Evolutionary conservation across 192 early-diverging fungal genomes (phyloP).

Genomic region (Cladochytrium replicatum): DNA sequence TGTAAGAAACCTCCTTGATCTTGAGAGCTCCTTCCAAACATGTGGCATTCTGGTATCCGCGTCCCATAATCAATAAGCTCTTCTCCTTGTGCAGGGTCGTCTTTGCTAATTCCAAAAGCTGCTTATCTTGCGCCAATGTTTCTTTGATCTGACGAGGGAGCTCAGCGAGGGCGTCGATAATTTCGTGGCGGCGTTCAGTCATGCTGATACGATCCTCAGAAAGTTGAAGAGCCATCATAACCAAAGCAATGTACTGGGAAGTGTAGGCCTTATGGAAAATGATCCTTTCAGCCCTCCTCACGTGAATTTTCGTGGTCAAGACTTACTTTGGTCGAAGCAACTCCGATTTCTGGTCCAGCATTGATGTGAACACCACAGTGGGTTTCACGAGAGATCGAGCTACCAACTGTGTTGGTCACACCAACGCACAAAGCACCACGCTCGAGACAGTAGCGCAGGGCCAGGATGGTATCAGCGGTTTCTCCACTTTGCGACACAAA

Average conservation of each 20-base stretch:
- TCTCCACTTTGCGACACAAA: slow-evolving; percentile 99
- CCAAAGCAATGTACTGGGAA: slow-evolving; percentile 93
- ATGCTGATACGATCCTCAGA: slow-evolving; percentile 85
- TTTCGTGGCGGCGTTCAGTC: slow-evolving; percentile 76
- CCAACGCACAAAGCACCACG: slow-evolving; percentile 95
- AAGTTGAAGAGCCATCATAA: slow-evolving; percentile 98
- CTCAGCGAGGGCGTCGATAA: slow-evolving; percentile 87
- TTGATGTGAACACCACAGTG: slow-evolving; percentile 99
- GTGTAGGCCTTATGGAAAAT: slow-evolving; percentile 68
- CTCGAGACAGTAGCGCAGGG: slow-evolving; percentile 95
- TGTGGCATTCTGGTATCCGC: slow-evolving; percentile 96
- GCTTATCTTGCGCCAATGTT: slow-evolving; percentile 71
- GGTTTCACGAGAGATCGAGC: slow-evolving; percentile 91
- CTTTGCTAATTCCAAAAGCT: slow-evolving; percentile 72
- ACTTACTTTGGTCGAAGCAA: slow-evolving; percentile 86
- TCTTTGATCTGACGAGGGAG: slow-evolving; percentile 89
- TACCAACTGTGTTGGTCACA: slow-evolving; percentile 96
- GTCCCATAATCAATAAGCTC: slow-evolving; percentile 87
- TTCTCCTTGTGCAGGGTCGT: slow-evolving; percentile 76
- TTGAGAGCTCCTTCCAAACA: slow-evolving; percentile 96
- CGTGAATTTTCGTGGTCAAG: no score
- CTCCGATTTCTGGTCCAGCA: slow-evolving; percentile 97
- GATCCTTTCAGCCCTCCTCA: slow-evolving; percentile 4
- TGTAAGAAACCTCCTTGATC: slow-evolving; percentile 99
- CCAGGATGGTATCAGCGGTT: slow-evolving; percentile 95